phyloP scores from a whole-genome alignment of 371 early-diverging fungal species.

The Batkoa obscura region DNA sequence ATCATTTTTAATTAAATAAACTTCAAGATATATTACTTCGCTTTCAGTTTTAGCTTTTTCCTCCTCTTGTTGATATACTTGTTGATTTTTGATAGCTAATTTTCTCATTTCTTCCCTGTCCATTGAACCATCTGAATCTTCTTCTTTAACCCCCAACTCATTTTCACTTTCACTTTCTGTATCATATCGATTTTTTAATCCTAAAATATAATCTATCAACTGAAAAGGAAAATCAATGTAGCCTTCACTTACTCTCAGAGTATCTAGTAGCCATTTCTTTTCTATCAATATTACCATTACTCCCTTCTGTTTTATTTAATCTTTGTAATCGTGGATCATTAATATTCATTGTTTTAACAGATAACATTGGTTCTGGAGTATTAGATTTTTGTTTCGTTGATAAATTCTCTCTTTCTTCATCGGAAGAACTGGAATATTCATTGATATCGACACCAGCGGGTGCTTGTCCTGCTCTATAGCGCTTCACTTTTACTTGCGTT shows the following conservation, averaged over 20 bases:
- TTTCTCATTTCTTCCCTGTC: no score
- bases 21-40: no score
- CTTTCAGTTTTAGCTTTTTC: slow-evolving; percentile 4
- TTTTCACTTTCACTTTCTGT: neutral
- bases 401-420: neutral
- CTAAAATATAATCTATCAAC: neutral
- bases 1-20: no score
- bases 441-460: neutral
- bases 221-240: neutral
- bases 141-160: neutral
- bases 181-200: neutral
- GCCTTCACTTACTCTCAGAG: no score
- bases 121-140: neutral
- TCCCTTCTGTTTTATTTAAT: neutral
- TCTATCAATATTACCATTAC: neutral
- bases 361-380: neutral
- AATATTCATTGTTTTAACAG: neutral
- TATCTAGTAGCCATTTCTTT: no score
- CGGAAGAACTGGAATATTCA: neutral
- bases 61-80: slow-evolving; percentile 11
- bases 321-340: slow-evolving; percentile 1
- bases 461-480: neutral
- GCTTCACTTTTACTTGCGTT: slow-evolving; percentile 4
- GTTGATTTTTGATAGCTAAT: neutral
- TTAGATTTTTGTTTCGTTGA: neutral